Evolutionary conservation across 2,329 filamentous ascomycete species (phyloP).

Genomic region (Trichoderma gracile): DNA sequence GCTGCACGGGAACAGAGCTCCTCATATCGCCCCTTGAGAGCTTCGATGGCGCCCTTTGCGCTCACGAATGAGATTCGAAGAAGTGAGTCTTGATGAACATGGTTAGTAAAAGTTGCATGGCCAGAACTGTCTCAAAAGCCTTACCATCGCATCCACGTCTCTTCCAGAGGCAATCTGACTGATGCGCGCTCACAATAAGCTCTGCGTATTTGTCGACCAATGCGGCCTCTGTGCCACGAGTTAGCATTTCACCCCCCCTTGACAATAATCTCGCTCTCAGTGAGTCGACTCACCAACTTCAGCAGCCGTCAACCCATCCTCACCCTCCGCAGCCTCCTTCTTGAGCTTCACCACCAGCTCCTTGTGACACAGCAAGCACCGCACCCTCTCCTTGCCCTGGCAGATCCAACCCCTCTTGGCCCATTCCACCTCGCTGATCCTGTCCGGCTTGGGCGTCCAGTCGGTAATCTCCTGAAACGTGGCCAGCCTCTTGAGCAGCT

Average conservation of each 20-base stretch:
- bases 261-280: no score
- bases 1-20: conserved; percentile 57
- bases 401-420: conserved; percentile 92
- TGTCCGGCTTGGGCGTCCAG: conserved; percentile 90
- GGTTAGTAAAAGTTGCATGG: neutral
- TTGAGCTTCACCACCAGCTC: conserved; percentile 81
- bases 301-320: conserved; percentile 56
- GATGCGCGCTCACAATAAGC: conserved; percentile 73
- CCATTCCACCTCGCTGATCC: conserved; percentile 89
- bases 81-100: conserved; percentile 50
- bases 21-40: conserved; percentile 64
- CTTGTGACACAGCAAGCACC: conserved; percentile 80
- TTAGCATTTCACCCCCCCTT: no score
- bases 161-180: conserved; percentile 82
- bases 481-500: conserved; percentile 77
- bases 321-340: conserved; percentile 57
- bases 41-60: conserved; percentile 57
- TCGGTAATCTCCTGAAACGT: conserved; percentile 89
- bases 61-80: conserved; percentile 65
- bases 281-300: conserved; percentile 56
- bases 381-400: conserved; percentile 77
- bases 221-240: conserved; percentile 62
- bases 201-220: conserved; percentile 75
- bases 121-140: conserved; percentile 29
- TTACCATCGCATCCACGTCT: conserved; percentile 83